Percentiles rank a stretch among this genome's conserved stretches.
phyloP scores from a whole-genome alignment of 78 protist species.

The Dictyostelium brefeldianum region DNA sequence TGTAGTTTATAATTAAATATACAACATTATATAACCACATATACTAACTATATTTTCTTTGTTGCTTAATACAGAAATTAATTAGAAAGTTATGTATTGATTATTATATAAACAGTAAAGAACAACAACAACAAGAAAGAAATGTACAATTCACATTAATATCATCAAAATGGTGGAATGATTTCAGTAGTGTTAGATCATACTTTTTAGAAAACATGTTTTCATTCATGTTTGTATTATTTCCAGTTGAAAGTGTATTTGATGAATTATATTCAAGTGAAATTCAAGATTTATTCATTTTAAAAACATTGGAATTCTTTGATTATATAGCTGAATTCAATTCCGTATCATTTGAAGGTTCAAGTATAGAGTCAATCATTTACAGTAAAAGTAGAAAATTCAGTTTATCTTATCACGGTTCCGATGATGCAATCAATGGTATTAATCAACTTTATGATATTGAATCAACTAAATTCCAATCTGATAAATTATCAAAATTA shows the following conservation, averaged over 20 bases:
- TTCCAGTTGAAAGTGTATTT: background rate
- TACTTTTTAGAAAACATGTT: background rate
- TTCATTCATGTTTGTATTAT: slow-evolving; percentile 18
- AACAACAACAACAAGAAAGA: too few species aligned
- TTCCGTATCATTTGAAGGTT: slow-evolving; percentile 2
- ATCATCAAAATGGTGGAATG: slow-evolving; percentile 16
- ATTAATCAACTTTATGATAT: background rate
- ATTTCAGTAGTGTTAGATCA: background rate
- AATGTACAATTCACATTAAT: background rate
- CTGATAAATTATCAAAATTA: background rate
- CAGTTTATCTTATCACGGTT: too few species aligned
- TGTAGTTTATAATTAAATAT: too few species aligned
- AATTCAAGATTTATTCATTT: background rate
- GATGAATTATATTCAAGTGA: background rate
- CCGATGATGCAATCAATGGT: background rate
- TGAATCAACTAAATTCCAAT: background rate
- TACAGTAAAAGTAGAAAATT: background rate
- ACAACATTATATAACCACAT: too few species aligned
- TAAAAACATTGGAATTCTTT: background rate
- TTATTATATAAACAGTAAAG: background rate
- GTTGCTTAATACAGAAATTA: background rate
- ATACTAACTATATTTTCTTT: too few species aligned
- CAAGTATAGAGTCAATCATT: background rate
- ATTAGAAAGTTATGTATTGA: slow-evolving; percentile 33
- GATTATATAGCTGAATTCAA: slow-evolving; percentile 17